Conservation (phyloP, 108 stramenopile genomes). For the Nitzschia sp. region DNA sequence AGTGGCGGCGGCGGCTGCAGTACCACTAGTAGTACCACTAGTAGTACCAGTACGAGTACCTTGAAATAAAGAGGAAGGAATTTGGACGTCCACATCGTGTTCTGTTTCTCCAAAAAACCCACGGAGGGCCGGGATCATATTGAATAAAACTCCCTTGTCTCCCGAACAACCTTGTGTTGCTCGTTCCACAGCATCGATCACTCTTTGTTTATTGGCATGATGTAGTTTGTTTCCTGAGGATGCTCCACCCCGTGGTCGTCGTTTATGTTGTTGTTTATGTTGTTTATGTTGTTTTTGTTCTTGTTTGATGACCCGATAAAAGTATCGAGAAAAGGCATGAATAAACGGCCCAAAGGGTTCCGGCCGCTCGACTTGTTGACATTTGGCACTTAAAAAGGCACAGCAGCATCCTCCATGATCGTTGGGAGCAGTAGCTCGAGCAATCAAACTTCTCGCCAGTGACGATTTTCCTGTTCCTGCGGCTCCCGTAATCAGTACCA, state of each 20-base stretch:
- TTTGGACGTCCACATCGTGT: background rate
- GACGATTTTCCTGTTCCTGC: constrained; percentile 58
- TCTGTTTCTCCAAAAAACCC: background rate
- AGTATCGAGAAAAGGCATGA: constrained; percentile 7
- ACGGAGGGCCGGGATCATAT: constrained; percentile 18
- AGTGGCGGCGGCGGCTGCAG: background rate
- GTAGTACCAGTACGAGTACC: no score
- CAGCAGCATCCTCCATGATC: constrained; percentile 2
- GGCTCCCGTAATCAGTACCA: constrained; percentile 68
- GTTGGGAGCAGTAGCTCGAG: background rate
- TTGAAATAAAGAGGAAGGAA: background rate
- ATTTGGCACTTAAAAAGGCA: constrained; percentile 24
- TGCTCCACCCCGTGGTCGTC: background rate
- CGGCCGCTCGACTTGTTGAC: constrained; percentile 14
- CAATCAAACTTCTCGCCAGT: constrained; percentile 20
- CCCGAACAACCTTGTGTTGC: background rate
- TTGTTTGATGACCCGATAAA: background rate
- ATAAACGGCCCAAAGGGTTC: constrained; percentile 34
- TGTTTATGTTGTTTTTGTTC: background rate
- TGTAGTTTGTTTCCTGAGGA: background rate
- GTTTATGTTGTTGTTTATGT: background rate
- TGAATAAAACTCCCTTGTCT: constrained; percentile 1
- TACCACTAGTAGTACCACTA: background rate
- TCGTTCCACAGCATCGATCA: background rate
- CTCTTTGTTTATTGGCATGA: background rate